Evolutionary conservation across 2,329 filamentous ascomycete species (phyloP), one percentile per base, ranked within the genome.

Genomic region (Aspergillus viridinutans): DNA sequence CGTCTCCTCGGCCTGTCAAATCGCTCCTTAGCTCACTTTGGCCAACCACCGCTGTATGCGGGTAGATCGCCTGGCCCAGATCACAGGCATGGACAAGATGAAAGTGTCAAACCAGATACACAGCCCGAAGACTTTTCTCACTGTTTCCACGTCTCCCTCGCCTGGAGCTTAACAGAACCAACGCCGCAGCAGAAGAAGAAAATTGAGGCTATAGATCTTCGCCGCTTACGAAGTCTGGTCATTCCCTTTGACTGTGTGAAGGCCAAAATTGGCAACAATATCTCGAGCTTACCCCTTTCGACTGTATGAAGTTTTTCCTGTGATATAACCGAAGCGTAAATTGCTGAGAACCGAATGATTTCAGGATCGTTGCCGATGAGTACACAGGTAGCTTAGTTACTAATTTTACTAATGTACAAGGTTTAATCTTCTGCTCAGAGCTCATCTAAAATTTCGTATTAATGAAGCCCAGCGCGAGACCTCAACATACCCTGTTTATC

Each of bases 141-240:
- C 50, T 84, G 83, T 23, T 97, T 97, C 68, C 94, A 99, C 73
- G 78, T 97, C 58, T 96, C 92, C 49, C 85, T 99, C 55, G 94
- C 88, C 0, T 97, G 93, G 94, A 88, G 84, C 1, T 80, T 93
- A 60, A 73, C 78, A 9, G 70, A 77, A 45, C 86, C 85, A 0
- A 77, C 72, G 5, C 57, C 75, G 3, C 78, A 81, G 35, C 67
- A 82, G 14, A 66, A 68, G 17, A 60, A 71, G 51, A 67, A 66
- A 26, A 57, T 73, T 23, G 53, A 59, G 14, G 35, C 38, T 8
- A 59, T 72, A 28, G 59, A 69, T 49, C 54, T 69, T 12, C 67
- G 60, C 3, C 65, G 57, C 7, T 54, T 83, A 10, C 66, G 61
- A 9, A 67, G 66, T 0, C 79, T 86, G 63, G 66, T 68, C 2